These are phyloP conservation scores for Sporobolus alterniflorus DNA, from an alignment of 202 grass and related monocot species.

Conservation along the genomic window DNA sequence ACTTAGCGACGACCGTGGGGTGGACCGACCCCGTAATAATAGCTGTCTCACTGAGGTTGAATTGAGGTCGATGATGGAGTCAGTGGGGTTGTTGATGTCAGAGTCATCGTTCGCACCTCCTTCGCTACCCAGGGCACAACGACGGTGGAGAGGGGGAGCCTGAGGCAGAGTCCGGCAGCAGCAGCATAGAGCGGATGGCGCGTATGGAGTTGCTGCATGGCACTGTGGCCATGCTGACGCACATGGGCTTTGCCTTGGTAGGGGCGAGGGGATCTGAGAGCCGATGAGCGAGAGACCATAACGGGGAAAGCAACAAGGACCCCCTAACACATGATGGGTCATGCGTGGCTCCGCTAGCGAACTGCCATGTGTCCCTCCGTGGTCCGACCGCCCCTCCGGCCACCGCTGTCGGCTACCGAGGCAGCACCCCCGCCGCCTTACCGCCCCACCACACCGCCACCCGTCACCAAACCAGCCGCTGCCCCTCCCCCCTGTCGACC, in stretches of 20 bases:
- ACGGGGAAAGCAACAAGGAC: too few relatives aligned
- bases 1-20: constrained; percentile 52
- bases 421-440: too few relatives aligned
- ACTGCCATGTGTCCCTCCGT: too few relatives aligned
- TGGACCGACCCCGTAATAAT: constrained; percentile 50
- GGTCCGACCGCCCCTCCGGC: too few relatives aligned
- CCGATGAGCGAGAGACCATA: constrained; percentile 89
- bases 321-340: too few relatives aligned
- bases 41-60: constrained; percentile 78
- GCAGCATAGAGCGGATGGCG: constrained; percentile 64
- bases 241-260: constrained; percentile 51
- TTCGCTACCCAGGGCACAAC: neutral
- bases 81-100: constrained; percentile 73
- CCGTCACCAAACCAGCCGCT: too few relatives aligned
- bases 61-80: constrained; percentile 90
- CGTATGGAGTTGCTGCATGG: constrained; percentile 65
- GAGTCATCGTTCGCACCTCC: constrained; percentile 30
- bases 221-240: constrained; percentile 20
- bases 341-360: too few relatives aligned
- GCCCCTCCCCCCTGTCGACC: too few relatives aligned
- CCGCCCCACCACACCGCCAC: too few relatives aligned
- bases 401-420: too few relatives aligned
- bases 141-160: neutral
- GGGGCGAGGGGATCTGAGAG: constrained; percentile 68
- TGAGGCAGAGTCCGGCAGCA: constrained; percentile 52